These are phyloP conservation scores for Cercospora sojina DNA, from an alignment of 2,329 filamentous ascomycete genomes.

Conservation along the genomic window DNA sequence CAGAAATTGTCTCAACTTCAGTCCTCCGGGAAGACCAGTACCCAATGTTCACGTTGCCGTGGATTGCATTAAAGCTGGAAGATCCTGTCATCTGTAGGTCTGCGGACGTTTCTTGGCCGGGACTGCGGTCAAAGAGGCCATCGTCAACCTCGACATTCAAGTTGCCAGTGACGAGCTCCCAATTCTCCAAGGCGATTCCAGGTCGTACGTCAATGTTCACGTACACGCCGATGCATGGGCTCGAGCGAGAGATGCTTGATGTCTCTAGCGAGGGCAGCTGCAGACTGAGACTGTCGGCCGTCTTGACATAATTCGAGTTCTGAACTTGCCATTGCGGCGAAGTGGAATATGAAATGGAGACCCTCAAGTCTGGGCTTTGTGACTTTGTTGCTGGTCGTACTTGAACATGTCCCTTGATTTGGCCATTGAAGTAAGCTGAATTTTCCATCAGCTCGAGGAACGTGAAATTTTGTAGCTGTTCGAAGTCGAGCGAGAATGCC, in stretches of 20 bases:
- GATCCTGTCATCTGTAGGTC: slow-evolving; percentile 34
- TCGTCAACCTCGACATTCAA: slow-evolving; percentile 42
- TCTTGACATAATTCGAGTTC: slow-evolving; percentile 35
- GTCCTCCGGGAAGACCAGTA: slow-evolving; percentile 42
- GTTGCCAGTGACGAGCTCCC: slow-evolving; percentile 40
- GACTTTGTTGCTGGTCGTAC: slow-evolving; percentile 38
- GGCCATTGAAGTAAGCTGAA: slow-evolving; percentile 20
- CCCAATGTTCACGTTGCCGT: slow-evolving; percentile 37
- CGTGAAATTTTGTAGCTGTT: slow-evolving; percentile 25
- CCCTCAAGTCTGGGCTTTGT: slow-evolving; percentile 40
- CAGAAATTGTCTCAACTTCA: slow-evolving; percentile 42
- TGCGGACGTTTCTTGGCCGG: slow-evolving; percentile 26
- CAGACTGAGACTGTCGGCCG: slow-evolving; percentile 23
- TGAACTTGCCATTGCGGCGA: slow-evolving; percentile 37
- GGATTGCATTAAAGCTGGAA: slow-evolving; percentile 38
- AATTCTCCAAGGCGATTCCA: slow-evolving; percentile 36
- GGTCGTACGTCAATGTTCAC: slow-evolving; percentile 41
- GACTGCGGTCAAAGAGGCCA: slow-evolving; percentile 27
- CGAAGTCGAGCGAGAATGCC: slow-evolving; percentile 19
- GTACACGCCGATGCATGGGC: slow-evolving; percentile 42
- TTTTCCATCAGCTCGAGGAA: slow-evolving; percentile 32
- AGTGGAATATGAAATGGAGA: slow-evolving; percentile 41
- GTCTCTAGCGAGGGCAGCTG: slow-evolving; percentile 23
- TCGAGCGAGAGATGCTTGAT: not conserved
- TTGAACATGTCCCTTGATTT: slow-evolving; percentile 42